These are phyloP conservation scores for Penicillium fuscoglaucum DNA, from an alignment of 2,329 filamentous ascomycete genomes.

Conservation along the genomic window DNA sequence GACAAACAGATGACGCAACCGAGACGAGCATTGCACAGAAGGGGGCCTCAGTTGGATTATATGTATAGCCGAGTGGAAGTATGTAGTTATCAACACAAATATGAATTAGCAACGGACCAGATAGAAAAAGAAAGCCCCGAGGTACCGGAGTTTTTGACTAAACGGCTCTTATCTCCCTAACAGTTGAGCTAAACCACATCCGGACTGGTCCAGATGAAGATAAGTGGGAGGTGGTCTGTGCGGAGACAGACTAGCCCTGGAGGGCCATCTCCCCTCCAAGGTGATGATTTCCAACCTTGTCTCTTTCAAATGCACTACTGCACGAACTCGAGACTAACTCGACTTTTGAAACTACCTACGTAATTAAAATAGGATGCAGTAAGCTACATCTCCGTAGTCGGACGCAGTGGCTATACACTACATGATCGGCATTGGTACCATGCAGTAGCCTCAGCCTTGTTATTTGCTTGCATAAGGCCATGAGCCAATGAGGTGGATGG, in stretches of 20 bases:
- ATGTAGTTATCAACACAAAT: neutral
- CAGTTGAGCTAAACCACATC: conserved; percentile 4
- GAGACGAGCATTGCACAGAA: neutral
- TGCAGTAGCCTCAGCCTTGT: neutral
- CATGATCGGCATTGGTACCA: neutral
- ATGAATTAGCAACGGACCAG: conserved; percentile 5
- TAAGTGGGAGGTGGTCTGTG: neutral
- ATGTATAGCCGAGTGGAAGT: conserved; percentile 1
- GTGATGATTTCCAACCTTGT: neutral
- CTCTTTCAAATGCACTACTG: neutral
- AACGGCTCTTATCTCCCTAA: conserved; percentile 8
- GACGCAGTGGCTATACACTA: neutral
- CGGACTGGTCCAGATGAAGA: conserved; percentile 8
- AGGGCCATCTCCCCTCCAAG: neutral
- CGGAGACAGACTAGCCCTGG: neutral
- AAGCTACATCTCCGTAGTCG: conserved; percentile 2
- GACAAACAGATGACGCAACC: conserved; percentile 23
- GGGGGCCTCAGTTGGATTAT: neutral
- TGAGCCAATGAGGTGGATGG: neutral
- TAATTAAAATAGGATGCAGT: neutral
- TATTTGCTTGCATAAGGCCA: conserved; percentile 1
- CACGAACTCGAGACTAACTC: neutral
- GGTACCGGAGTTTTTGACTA: conserved; percentile 8
- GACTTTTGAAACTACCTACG: neutral
- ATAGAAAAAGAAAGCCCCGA: neutral